Evolutionary conservation across 306 rosid genomes (phyloP).

Genomic region (Ceratonia siliqua): DNA sequence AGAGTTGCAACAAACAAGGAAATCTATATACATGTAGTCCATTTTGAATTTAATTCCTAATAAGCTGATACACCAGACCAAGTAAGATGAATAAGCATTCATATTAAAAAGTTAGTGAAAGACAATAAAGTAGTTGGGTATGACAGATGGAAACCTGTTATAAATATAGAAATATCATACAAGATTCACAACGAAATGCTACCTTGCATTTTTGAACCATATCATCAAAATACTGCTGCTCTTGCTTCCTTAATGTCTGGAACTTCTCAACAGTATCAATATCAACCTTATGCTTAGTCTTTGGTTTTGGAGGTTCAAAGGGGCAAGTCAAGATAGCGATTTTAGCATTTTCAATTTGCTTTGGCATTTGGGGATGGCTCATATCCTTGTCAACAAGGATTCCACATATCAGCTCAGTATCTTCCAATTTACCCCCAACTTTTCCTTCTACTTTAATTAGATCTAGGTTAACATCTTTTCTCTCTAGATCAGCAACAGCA

Average conservation of each 20-base stretch:
- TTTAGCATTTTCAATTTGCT: constrained; percentile 82
- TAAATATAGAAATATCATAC: neutral
- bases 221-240: constrained; percentile 86
- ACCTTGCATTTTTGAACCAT: constrained; percentile 99
- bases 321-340: constrained; percentile 97
- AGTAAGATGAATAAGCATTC: neutral
- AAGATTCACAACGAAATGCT: neutral
- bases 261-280: constrained; percentile 96
- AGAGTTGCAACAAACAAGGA: neutral
- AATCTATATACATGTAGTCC: neutral
- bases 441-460: constrained; percentile 91
- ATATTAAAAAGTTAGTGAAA: neutral
- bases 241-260: constrained; percentile 84
- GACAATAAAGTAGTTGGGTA: neutral
- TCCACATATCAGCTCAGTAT: constrained; percentile 89
- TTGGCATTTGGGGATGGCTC: constrained; percentile 99
- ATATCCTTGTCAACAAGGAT: constrained; percentile 90
- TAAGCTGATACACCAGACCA: neutral
- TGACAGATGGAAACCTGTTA: neutral
- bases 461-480: constrained; percentile 91
- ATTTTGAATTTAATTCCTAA: neutral
- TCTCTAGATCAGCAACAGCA: constrained; percentile 95
- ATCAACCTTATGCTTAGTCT: constrained; percentile 99
- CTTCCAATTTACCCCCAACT: constrained; percentile 98
- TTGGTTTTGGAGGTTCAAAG: constrained; percentile 98